Evolutionary conservation across 106 monocot species (phyloP).

Genomic region (Apostasia ramifera): DNA sequence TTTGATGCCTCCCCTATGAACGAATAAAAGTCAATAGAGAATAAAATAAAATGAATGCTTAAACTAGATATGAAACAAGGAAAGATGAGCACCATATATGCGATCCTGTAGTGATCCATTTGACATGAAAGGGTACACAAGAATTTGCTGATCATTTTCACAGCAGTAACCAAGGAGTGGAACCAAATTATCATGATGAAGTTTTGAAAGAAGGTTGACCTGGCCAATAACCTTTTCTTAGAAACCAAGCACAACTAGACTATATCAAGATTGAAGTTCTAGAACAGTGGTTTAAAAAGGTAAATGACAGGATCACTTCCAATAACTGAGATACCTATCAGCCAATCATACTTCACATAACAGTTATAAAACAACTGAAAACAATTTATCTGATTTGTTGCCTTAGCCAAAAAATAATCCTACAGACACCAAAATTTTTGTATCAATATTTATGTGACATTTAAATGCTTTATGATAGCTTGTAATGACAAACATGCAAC

Average conservation of each 20-base stretch:
- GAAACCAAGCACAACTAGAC: neutral
- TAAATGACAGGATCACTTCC: no score
- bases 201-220: slow-evolving; percentile 49
- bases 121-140: slow-evolving; percentile 64
- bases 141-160: slow-evolving; percentile 63
- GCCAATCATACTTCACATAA: no score
- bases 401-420: no score
- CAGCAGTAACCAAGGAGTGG: slow-evolving; percentile 66
- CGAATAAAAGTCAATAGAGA: neutral
- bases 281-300: no score
- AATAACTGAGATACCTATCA: no score
- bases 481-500: no score
- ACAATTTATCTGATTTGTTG: no score
- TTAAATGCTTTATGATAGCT: no score
- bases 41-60: neutral
- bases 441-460: no score
- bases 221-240: slow-evolving; percentile 6
- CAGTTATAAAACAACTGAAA: no score
- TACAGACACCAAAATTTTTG: no score
- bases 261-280: neutral
- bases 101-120: slow-evolving; percentile 66
- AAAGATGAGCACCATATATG: slow-evolving; percentile 38
- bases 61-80: neutral
- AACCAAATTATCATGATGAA: slow-evolving; percentile 56
- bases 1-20: slow-evolving; percentile 51